Evolutionary conservation across 495 filamentous ascomycete genomes (phyloP).

Genomic region (Penicillium steckii): DNA sequence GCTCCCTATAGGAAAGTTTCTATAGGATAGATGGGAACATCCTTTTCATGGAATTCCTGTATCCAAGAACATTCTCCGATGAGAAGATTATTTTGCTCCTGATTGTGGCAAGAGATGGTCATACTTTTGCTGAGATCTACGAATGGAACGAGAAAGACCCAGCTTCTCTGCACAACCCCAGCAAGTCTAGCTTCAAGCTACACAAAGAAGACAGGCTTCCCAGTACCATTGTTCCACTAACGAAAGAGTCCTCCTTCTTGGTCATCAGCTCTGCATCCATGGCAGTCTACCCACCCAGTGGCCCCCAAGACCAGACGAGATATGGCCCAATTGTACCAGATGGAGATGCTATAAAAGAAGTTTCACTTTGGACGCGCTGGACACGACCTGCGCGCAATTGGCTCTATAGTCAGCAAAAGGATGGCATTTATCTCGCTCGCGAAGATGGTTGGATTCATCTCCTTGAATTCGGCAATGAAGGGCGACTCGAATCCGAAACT

Average conservation of each 20-base stretch:
- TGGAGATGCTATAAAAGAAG: constrained; percentile 25
- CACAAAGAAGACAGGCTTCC: constrained; percentile 61
- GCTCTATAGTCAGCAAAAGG: constrained; percentile 56
- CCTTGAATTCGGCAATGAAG: constrained; percentile 57
- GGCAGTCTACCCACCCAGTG: constrained; percentile 54
- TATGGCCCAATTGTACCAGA: constrained; percentile 32
- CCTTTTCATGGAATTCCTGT: constrained; percentile 83
- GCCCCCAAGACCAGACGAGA: constrained; percentile 27
- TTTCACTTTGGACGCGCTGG: constrained; percentile 59
- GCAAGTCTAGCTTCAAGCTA: constrained; percentile 50
- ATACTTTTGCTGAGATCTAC: constrained; percentile 65
- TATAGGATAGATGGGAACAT: constrained; percentile 70
- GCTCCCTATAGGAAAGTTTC: constrained; percentile 50
- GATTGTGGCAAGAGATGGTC: constrained; percentile 58
- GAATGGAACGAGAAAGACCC: constrained; percentile 64
- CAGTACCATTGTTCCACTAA: constrained; percentile 66
- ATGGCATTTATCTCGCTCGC: constrained; percentile 75
- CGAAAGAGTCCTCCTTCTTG: constrained; percentile 61
- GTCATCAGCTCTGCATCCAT: constrained; percentile 58
- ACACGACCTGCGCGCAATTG: constrained; percentile 64
- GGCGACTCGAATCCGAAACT: constrained; percentile 35
- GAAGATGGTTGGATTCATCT: constrained; percentile 76
- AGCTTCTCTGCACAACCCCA: constrained; percentile 35
- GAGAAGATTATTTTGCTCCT: constrained; percentile 72
- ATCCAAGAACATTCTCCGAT: constrained; percentile 60